These are phyloP conservation scores for Ceratocystiopsis brevicomis DNA, from an alignment of 2,329 filamentous ascomycete species.

Conservation along the genomic window DNA sequence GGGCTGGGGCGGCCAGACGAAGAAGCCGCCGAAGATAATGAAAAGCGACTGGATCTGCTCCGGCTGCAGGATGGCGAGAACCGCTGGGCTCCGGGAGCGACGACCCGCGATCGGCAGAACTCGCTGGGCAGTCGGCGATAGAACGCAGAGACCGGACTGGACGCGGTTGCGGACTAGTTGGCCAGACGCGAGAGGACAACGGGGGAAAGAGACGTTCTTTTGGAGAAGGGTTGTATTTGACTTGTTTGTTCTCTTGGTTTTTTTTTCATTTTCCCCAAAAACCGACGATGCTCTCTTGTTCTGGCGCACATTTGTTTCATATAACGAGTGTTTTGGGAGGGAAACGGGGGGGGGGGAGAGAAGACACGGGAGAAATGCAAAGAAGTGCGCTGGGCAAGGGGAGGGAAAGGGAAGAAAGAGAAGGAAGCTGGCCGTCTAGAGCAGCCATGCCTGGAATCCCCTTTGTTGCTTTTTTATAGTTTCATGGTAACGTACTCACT, in stretches of 20 bases:
- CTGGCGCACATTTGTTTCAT: no score
- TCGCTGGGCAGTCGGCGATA: slow-evolving; percentile 24
- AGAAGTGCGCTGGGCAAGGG: no score
- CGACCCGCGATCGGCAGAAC: slow-evolving; percentile 33
- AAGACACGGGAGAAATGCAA: no score
- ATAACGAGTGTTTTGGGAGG: no score
- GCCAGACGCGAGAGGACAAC: neutral
- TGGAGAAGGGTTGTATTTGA: no score
- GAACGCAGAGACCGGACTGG: slow-evolving; percentile 15
- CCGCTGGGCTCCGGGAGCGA: slow-evolving; percentile 19
- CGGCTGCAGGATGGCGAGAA: slow-evolving; percentile 72
- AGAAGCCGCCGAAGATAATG: slow-evolving; percentile 67
- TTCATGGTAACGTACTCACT: no score
- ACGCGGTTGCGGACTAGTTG: neutral
- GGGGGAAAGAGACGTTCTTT: neutral
- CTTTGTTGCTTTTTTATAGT: neutral
- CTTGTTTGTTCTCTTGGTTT: no score
- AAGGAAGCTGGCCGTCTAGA: neutral
- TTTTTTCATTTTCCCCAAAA: no score
- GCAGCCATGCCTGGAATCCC: slow-evolving; percentile 2
- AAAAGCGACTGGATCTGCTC: slow-evolving; percentile 73
- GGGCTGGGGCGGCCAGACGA: slow-evolving; percentile 44
- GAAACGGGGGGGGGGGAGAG: no score
- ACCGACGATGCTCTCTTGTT: no score
- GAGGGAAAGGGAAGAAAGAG: no score